Evolutionary conservation across 306 rosid species (phyloP).

Genomic region (Ormosia semicastrata): DNA sequence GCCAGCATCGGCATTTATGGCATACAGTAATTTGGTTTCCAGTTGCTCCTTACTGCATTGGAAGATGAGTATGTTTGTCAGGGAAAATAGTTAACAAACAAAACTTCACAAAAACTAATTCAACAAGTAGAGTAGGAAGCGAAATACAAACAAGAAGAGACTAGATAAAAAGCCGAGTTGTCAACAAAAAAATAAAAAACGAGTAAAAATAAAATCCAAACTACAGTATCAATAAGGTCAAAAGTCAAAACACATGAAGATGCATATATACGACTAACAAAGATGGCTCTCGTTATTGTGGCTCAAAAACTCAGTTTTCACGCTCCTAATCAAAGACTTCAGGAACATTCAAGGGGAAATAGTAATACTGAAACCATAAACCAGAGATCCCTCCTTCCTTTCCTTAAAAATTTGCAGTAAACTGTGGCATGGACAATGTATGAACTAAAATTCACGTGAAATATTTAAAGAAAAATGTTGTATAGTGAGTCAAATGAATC

Average conservation of each 20-base stretch:
- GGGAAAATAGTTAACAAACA: not conserved
- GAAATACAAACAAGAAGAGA: not conserved
- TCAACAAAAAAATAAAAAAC: not conserved
- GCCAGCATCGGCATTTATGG: slow-evolving; percentile 93
- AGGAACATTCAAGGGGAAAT: not conserved
- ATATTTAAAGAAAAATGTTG: not conserved
- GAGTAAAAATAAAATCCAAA: not conserved
- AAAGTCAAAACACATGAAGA: not conserved
- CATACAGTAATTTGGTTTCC: slow-evolving; percentile 84
- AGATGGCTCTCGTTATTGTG: not conserved
- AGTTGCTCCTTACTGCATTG: slow-evolving; percentile 86
- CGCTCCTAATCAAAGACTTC: not conserved
- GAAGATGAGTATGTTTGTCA: slow-evolving; percentile 1
- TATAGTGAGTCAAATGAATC: not conserved
- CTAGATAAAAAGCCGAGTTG: not conserved
- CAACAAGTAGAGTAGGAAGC: not conserved
- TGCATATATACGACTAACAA: not conserved
- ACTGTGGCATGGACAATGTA: not conserved
- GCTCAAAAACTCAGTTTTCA: slow-evolving; percentile 1
- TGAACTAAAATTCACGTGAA: not conserved
- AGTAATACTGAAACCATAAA: not conserved
- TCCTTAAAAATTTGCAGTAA: not conserved
- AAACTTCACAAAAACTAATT: not conserved
- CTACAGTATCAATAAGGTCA: not conserved
- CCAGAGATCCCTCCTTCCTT: not conserved